Evolutionary conservation across 2,329 filamentous ascomycete genomes (phyloP).

Genomic region (Aspergillus sergii): DNA sequence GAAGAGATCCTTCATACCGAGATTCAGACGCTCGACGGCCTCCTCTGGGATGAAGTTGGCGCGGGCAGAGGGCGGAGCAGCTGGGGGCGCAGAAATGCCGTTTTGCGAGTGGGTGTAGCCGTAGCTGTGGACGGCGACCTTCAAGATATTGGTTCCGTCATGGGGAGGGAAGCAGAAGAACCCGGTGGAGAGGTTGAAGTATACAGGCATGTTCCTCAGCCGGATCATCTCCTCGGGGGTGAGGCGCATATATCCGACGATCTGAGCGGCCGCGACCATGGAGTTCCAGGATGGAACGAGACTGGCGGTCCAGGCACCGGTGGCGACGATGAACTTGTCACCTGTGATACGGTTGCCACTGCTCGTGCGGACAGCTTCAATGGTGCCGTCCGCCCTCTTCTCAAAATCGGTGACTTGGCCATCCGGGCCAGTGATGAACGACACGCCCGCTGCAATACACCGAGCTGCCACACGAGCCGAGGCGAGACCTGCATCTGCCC

Average conservation of each 20-base stretch:
- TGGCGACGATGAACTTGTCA: conserved; percentile 73
- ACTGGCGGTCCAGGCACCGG: conserved; percentile 79
- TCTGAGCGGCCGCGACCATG: conserved; percentile 75
- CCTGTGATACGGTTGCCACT: conserved; percentile 55
- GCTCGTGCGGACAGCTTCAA: conserved; percentile 59
- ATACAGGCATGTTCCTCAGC: conserved; percentile 67
- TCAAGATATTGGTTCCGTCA: conserved; percentile 47
- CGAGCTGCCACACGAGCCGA: conserved; percentile 23
- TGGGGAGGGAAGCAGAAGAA: conserved; percentile 53
- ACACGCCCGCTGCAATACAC: conserved; percentile 28
- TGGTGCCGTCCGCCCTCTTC: conserved; percentile 38
- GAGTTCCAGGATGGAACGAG: conserved; percentile 74
- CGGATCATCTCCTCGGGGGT: conserved; percentile 66
- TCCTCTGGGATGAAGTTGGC: conserved; percentile 48
- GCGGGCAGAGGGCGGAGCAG: conserved; percentile 21
- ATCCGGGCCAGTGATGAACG: conserved; percentile 27
- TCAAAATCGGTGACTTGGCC: conserved; percentile 39
- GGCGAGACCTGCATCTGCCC: conserved; percentile 31
- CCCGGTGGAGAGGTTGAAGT: conserved; percentile 45
- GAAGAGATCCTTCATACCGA: conserved; percentile 60
- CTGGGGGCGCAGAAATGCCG: conserved; percentile 25
- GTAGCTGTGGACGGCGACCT: conserved; percentile 67
- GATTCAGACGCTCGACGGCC: conserved; percentile 59
- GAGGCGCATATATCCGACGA: conserved; percentile 72
- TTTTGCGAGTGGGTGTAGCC: conserved; percentile 53